Base-by-base conservation (phyloP, 139 green algal species). In the Chlorella sp. region DNA sequence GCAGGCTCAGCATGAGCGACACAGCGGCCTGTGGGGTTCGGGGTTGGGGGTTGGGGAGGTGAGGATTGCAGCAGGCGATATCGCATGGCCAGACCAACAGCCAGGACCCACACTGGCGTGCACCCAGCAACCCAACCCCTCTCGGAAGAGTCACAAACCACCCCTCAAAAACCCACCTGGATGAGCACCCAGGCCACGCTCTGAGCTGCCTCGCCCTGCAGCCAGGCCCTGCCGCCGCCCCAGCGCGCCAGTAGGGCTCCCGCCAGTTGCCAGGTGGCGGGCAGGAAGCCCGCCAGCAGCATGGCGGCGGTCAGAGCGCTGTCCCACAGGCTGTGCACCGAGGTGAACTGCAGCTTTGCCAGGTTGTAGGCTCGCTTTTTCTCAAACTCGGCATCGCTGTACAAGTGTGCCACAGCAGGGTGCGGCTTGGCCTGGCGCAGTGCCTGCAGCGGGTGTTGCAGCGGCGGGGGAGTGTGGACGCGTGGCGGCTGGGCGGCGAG, bases 331-430 rank as follows among this genome's bases (percentile, higher is more conserved):
- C 83, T 76, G 43, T 88, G 81, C 17, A 70, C 46, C 1, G 90
- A 76, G 67, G 16, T 41, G 51, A 44, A 94, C 48, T 82, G 82
- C 72, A 89, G 41, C 48, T 96, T 96, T 83, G 95, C 94, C 17
- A 94, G 36, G n/a, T 91, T 89, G 86, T 97, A 97, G 0, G 84
- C 81, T 73, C 93, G 91, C 8, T 88, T 94, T 34, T 94, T 91
- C 26, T 84, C 72, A 86, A 92, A 95, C 40, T 92, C 82, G 14
- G 83, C 76, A 9, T 84, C 58, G 34, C 40, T 48, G 44, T 88
- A 86, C 3, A 90, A 70, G 28, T 86, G 73, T 44, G 84, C 82
- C 22, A 96, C 85, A 28, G 90, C 76, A 11, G 64, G 44, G 16
- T 88, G 89, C 14, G 90, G 87, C 20, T 54, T 41, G 41, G 77